Evolutionary conservation across 1,284 basidiomycete genomes (phyloP).

Genomic region (Marasmius fiardii): DNA sequence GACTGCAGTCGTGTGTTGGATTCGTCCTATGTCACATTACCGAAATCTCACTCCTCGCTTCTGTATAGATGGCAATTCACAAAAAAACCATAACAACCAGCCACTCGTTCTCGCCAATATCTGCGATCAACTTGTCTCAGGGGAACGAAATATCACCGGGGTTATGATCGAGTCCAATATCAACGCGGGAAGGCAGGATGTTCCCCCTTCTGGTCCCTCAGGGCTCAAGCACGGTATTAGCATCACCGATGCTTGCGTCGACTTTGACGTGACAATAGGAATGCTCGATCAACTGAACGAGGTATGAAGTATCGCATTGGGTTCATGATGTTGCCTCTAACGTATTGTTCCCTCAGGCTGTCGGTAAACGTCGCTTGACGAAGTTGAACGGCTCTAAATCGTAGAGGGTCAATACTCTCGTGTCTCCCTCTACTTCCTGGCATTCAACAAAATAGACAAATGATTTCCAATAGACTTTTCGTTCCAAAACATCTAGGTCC

Average conservation of each 20-base stretch:
- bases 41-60: constrained; percentile 11
- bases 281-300: constrained; percentile 78
- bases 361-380: background rate
- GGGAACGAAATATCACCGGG: constrained; percentile 83
- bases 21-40: constrained; percentile 5
- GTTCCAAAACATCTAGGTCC: too few species aligned
- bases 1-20: constrained; percentile 70
- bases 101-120: constrained; percentile 77
- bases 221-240: constrained; percentile 82
- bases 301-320: constrained; percentile 26
- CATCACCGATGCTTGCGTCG: constrained; percentile 93
- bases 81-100: constrained; percentile 91
- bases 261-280: constrained; percentile 80
- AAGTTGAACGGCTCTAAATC: background rate
- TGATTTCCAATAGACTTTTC: background rate
- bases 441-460: too few species aligned
- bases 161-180: constrained; percentile 98
- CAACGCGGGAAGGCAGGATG: constrained; percentile 84
- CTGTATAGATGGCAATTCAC: constrained; percentile 90
- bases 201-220: constrained; percentile 59
- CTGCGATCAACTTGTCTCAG: constrained; percentile 75
- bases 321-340: background rate
- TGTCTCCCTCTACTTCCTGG: too few species aligned
- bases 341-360: background rate
- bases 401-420: background rate